Evolutionary conservation across 768 basidiomycete genomes (phyloP).

Genomic region (Boletus vermiculosoides): DNA sequence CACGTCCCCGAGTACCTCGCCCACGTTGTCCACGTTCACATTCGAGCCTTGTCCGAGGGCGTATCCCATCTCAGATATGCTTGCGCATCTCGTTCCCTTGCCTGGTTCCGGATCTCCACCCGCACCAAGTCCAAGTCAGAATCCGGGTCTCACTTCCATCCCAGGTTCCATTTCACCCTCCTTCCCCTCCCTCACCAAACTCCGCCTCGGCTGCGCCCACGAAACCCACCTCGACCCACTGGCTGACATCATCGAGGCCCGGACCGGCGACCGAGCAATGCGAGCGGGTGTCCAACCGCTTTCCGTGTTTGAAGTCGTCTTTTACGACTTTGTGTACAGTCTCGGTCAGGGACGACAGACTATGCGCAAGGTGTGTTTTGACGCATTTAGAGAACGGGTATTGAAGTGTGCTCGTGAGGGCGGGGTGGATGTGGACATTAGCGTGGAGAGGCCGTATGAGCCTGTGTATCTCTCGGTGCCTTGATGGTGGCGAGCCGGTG

Average conservation of each 20-base stretch:
- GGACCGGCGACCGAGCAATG: conserved; percentile 15
- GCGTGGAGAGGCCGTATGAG: conserved; percentile 28
- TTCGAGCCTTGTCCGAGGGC: conserved; percentile 24
- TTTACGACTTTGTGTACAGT: conserved; percentile 24
- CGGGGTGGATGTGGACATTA: conserved; percentile 24
- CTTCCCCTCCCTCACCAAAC: conserved; percentile 18
- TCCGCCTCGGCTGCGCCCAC: conserved; percentile 24
- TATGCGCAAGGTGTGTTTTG: conserved; percentile 18
- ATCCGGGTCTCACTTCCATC: neutral
- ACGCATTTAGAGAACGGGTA: conserved; percentile 21
- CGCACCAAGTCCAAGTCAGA: neutral
- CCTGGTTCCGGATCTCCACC: neutral
- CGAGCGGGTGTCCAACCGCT: conserved; percentile 13
- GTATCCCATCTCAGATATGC: conserved; percentile 19
- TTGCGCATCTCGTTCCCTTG: conserved; percentile 7
- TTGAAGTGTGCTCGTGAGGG: conserved; percentile 22
- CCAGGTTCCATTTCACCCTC: neutral
- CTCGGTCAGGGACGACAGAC: conserved; percentile 9
- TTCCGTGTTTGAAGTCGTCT: conserved; percentile 20
- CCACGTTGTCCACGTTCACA: conserved; percentile 21
- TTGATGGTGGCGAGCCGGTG: conserved; percentile 1
- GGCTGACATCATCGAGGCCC: conserved; percentile 16
- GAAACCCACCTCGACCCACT: conserved; percentile 18
- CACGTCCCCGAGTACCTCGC: conserved; percentile 14
- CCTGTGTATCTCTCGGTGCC: conserved; percentile 21